Evolutionary conservation across 2,329 filamentous ascomycete species (phyloP).

Genomic region (Annulohypoxylon truncatum): DNA sequence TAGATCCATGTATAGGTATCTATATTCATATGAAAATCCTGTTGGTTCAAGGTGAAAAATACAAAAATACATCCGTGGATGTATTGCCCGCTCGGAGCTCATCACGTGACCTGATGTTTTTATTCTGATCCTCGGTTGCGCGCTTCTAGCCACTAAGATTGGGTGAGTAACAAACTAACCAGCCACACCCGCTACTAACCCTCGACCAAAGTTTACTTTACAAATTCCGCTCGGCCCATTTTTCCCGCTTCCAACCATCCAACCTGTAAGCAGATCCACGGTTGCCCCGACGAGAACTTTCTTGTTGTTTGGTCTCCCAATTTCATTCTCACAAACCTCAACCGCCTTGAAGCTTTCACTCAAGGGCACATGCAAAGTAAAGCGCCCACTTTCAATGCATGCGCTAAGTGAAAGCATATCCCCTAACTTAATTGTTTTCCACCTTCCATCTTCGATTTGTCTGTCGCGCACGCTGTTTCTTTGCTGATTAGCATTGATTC

Average conservation of each 20-base stretch:
- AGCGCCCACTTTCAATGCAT: conserved; percentile 20
- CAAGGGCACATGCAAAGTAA: conserved; percentile 35
- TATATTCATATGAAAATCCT: background rate
- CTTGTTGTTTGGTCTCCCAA: conserved; percentile 48
- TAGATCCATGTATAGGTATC: background rate
- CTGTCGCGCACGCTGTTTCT: background rate
- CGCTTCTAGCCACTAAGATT: background rate
- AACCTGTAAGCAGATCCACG: conserved; percentile 34
- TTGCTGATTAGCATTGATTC: background rate
- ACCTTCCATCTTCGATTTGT: conserved; percentile 15
- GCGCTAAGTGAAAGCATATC: conserved; percentile 29
- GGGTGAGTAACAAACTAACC: background rate
- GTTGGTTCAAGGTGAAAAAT: background rate
- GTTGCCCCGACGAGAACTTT: conserved; percentile 50
- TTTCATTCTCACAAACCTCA: conserved; percentile 35
- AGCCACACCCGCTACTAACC: background rate
- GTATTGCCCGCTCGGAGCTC: background rate
- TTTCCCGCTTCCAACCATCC: conserved; percentile 21
- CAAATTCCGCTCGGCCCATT: background rate
- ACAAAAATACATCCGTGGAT: background rate
- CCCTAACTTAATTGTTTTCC: conserved; percentile 15
- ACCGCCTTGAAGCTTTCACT: conserved; percentile 25
- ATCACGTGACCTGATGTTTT: background rate
- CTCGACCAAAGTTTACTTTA: background rate
- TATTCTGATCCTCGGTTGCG: background rate